Evolutionary conservation across 805 yeast genomes (phyloP), one percentile per base, ranked within the genome.

Genomic region (Wickerhamomyces canadensis): DNA sequence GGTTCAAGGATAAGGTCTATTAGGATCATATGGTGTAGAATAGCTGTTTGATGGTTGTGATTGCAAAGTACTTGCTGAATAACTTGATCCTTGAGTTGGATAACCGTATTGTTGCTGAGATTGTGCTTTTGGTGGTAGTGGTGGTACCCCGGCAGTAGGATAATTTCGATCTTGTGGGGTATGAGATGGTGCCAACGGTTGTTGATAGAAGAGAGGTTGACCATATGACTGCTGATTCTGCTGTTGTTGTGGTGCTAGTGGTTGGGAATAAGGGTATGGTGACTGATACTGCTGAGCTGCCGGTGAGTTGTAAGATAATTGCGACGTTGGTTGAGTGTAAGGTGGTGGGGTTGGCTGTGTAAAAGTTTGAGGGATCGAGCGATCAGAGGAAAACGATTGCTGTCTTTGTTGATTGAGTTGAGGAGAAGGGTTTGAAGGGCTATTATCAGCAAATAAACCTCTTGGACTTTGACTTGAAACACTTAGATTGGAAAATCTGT

Each of bases 61-160:
- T 29, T 29, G 19, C 28, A 31, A 15, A 23, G 27, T 17, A 19
- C 27, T 23, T 34, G 47, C 17, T 31, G 42, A 15, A 19, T 36
- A 24, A 32, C 28, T 32, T 33, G 38, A 21, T 42, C 25, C 9
- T 35, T 15, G 24, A 23, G 38, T 7, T 42, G 38, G 4, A 41
- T 40, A 34, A 74, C 72, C 57, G 73, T 48, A 26, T 16, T 25
- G 4, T 34, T 66, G 56, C 6, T 72, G 23, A 19, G 12, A 28
- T 38, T 19, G 34, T 15, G 49, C 47, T 23, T 38, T 45, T 24
- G 43, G 42, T 17, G 45, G 39, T 19, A 31, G 6, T 32, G 36
- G 15, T 55, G 64, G 38, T 51, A 33, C 33, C 8, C 25, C 31
- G 18, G n/a, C 13, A 19, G 37, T 21, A 19, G 37, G 31, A 27